phyloP scores from a whole-genome alignment of 257 asterid genomes.

The Penstemon eatonii region DNA sequence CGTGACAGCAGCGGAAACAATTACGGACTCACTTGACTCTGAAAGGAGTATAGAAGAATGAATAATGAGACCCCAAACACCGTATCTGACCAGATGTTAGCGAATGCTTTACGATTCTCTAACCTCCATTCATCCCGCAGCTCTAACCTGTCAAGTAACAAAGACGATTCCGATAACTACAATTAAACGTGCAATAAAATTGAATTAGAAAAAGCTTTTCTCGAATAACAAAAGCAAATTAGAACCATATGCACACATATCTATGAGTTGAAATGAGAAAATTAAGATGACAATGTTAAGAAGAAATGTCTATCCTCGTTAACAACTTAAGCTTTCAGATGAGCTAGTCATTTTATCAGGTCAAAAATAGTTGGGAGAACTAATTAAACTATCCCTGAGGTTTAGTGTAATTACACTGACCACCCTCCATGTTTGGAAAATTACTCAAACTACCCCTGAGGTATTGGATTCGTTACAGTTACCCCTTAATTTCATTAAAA shows the following conservation, averaged over 20 bases:
- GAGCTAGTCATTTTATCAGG: no score
- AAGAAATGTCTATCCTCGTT: neutral
- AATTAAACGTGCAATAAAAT: conserved; percentile 14
- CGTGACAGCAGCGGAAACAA: neutral
- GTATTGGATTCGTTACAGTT: no score
- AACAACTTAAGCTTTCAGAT: neutral
- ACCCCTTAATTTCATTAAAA: no score
- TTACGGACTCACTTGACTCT: conserved; percentile 67
- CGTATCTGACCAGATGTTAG: conserved; percentile 93
- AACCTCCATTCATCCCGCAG: conserved; percentile 85
- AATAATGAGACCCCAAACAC: conserved; percentile 86
- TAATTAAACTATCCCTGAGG: no score
- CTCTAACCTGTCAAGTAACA: conserved; percentile 61
- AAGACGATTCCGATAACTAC: conserved; percentile 15
- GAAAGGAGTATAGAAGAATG: conserved; percentile 73
- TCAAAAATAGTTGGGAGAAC: no score
- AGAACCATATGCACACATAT: neutral
- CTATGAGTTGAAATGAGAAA: neutral
- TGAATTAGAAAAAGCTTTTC: neutral
- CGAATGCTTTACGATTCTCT: conserved; percentile 90
- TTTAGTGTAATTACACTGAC: no score
- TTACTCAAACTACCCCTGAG: no score
- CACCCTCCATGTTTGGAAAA: no score
- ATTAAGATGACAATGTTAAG: conserved; percentile 1
- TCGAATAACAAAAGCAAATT: neutral